Evolutionary conservation across 257 asterid species (phyloP).

Genomic region (Solanum clarkiae): DNA sequence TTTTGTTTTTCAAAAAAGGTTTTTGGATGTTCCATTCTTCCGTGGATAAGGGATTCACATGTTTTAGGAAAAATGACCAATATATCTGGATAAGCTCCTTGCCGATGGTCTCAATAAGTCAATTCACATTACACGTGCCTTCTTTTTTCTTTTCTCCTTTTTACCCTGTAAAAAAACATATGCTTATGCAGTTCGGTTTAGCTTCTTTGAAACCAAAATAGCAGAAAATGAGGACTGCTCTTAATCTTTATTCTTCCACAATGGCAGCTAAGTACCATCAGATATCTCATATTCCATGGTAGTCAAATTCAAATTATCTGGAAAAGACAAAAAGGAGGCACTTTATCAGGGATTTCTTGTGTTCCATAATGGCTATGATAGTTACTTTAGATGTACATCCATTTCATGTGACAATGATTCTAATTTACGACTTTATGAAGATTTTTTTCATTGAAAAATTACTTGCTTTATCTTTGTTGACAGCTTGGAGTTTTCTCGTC

Average conservation of each 20-base stretch:
- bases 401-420: background rate
- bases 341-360: background rate
- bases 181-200: background rate
- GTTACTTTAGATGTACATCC: background rate
- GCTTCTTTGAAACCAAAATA: background rate
- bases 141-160: background rate
- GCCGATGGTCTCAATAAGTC: background rate
- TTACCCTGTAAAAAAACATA: background rate
- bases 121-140: background rate
- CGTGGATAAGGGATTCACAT: background rate
- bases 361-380: background rate
- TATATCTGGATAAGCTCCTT: background rate
- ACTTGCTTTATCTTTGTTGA: background rate
- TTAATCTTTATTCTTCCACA: background rate
- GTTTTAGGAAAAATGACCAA: background rate
- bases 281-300: background rate
- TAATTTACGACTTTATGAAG: background rate
- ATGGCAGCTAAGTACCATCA: background rate
- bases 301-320: background rate
- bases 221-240: background rate
- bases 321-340: background rate
- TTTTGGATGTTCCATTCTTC: background rate
- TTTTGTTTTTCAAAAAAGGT: background rate
- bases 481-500: constrained; percentile 99
- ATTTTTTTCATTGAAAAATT: background rate